Evolutionary conservation across 1,284 basidiomycete genomes (phyloP).

Genomic region (Calocybe gambosa): DNA sequence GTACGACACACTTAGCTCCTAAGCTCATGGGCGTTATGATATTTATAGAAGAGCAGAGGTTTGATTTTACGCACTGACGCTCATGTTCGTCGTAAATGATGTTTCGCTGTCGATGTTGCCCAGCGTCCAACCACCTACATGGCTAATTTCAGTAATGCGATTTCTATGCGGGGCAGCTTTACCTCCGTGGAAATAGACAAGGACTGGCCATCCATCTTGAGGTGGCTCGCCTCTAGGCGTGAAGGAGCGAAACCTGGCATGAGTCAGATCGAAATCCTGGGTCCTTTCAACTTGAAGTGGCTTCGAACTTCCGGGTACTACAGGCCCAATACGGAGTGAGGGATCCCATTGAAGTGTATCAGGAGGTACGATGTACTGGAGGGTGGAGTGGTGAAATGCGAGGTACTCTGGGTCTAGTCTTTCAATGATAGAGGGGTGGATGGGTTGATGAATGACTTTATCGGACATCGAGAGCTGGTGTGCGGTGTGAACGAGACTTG

Average conservation of each 20-base stretch:
- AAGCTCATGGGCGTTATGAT: not conserved
- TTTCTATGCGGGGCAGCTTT: slow-evolving; percentile 12
- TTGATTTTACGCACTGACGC: slow-evolving; percentile 36
- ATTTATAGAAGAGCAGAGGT: not conserved
- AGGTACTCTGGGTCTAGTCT: slow-evolving; percentile 60
- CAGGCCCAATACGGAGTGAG: slow-evolving; percentile 43
- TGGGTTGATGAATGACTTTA: slow-evolving; percentile 32
- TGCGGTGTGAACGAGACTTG: not conserved
- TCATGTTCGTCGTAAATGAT: slow-evolving; percentile 53
- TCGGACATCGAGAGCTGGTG: not conserved
- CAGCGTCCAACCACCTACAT: slow-evolving; percentile 63
- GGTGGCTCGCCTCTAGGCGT: slow-evolving; percentile 49
- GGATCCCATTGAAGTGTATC: slow-evolving; percentile 59
- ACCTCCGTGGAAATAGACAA: slow-evolving; percentile 61
- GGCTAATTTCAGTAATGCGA: slow-evolving; percentile 8
- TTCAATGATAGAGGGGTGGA: slow-evolving; percentile 52
- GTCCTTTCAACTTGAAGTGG: slow-evolving; percentile 49
- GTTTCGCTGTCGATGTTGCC: slow-evolving; percentile 55
- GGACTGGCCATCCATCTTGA: slow-evolving; percentile 50
- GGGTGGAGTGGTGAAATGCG: slow-evolving; percentile 49
- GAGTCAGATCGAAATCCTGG: slow-evolving; percentile 41
- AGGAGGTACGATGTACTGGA: slow-evolving; percentile 38
- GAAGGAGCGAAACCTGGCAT: slow-evolving; percentile 48
- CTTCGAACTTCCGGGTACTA: slow-evolving; percentile 50
- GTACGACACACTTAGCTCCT: slow-evolving; percentile 49